Conservation (phyloP, 2,329 filamentous ascomycete genomes). For the Phaeosphaeriaceae sp. region DNA sequence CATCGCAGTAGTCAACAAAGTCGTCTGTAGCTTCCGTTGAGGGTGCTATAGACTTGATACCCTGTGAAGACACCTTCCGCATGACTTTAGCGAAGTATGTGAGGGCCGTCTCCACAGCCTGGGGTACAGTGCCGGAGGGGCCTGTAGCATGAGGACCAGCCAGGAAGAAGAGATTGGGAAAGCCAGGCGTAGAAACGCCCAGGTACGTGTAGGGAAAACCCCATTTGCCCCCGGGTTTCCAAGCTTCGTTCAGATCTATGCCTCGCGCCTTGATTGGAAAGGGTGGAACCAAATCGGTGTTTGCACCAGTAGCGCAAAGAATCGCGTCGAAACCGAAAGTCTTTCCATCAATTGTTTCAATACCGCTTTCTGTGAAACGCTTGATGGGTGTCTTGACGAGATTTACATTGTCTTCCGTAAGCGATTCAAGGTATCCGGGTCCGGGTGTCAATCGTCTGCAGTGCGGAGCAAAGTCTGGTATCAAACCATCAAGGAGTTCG, state of each 20-base stretch:
- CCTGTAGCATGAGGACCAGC: conserved; percentile 56
- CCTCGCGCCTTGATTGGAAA: conserved; percentile 67
- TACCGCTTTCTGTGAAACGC: conserved; percentile 46
- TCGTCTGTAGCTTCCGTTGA: conserved; percentile 68
- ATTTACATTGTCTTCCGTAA: conserved; percentile 51
- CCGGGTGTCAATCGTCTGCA: conserved; percentile 46
- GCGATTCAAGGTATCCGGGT: conserved; percentile 48
- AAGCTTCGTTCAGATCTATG: conserved; percentile 62
- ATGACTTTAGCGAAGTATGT: conserved; percentile 71
- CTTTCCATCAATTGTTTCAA: conserved; percentile 49
- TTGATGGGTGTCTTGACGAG: conserved; percentile 50
- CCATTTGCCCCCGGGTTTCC: conserved; percentile 62
- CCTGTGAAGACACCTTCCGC: conserved; percentile 70
- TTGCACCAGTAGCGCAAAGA: conserved; percentile 72
- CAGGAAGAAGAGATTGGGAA: conserved; percentile 72
- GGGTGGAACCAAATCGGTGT: conserved; percentile 57
- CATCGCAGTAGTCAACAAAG: conserved; percentile 65
- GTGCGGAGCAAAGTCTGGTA: conserved; percentile 48
- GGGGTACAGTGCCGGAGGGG: conserved; percentile 69
- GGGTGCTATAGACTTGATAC: conserved; percentile 68
- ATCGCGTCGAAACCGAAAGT: conserved; percentile 51
- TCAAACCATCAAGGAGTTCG: conserved; percentile 51
- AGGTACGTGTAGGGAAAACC: conserved; percentile 74
- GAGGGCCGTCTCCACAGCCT: conserved; percentile 70
- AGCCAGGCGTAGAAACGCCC: conserved; percentile 67